Evolutionary conservation across 2,329 filamentous ascomycete species (phyloP).

Genomic region (Botryosphaeria agaves): DNA sequence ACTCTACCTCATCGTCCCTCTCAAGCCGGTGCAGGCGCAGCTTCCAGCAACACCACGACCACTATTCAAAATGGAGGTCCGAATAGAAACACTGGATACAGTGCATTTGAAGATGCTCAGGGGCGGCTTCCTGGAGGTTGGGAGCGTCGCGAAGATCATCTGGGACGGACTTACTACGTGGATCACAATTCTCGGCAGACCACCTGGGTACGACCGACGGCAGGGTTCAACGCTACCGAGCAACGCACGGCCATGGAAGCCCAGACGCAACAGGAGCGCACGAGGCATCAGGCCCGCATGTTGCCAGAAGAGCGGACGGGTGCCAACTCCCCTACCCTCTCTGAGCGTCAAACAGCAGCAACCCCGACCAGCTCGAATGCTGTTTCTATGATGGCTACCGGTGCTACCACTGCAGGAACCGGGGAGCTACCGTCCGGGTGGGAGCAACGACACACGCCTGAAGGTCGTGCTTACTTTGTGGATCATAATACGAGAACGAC

Average conservation of each 20-base stretch:
- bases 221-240: slow-evolving; percentile 56
- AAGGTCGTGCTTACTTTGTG: slow-evolving; percentile 90
- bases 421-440: slow-evolving; percentile 90
- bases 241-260: slow-evolving; percentile 69
- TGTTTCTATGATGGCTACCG: slow-evolving; percentile 83
- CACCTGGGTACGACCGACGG: slow-evolving; percentile 86
- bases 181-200: slow-evolving; percentile 95
- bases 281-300: slow-evolving; percentile 88
- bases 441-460: slow-evolving; percentile 91
- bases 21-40: slow-evolving; percentile 12
- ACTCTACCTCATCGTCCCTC: slow-evolving; percentile 13
- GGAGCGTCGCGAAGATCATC: slow-evolving; percentile 89
- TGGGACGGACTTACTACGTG: slow-evolving; percentile 93
- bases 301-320: slow-evolving; percentile 91
- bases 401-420: slow-evolving; percentile 82
- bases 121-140: slow-evolving; percentile 83
- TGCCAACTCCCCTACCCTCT: slow-evolving; percentile 70
- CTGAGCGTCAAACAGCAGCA: slow-evolving; percentile 27
- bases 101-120: slow-evolving; percentile 92
- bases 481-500: slow-evolving; percentile 97
- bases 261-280: slow-evolving; percentile 81
- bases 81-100: slow-evolving; percentile 42
- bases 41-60: slow-evolving; percentile 12
- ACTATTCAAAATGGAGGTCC: slow-evolving; percentile 20
- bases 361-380: slow-evolving; percentile 32